Evolutionary conservation across 1,284 basidiomycete genomes (phyloP).

Genomic region (Tranzscheliella williamsii): DNA sequence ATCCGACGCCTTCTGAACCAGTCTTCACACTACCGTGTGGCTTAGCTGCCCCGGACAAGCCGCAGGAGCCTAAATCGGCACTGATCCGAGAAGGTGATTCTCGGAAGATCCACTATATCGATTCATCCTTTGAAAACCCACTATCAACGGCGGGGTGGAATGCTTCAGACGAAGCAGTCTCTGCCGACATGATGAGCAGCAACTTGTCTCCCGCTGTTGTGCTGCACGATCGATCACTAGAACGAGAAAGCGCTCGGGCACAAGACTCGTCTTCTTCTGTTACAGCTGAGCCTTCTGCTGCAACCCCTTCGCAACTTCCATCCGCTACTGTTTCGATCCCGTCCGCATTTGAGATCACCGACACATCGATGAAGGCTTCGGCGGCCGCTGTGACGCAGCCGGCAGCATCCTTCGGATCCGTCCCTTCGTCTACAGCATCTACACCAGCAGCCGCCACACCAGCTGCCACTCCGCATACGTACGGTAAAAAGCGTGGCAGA

Average conservation of each 20-base stretch:
- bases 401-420: neutral
- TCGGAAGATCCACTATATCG: slow-evolving; percentile 35
- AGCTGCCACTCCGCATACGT: slow-evolving; percentile 14
- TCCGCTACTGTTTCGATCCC: neutral
- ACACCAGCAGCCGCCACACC: slow-evolving; percentile 9
- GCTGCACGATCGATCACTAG: too few species aligned
- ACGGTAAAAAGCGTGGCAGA: slow-evolving; percentile 20
- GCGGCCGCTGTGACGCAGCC: neutral
- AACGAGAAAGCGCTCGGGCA: too few species aligned
- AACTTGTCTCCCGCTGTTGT: neutral
- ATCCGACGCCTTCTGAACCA: slow-evolving; percentile 25
- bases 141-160: neutral
- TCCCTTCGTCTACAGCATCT: neutral
- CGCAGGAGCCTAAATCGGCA: too few species aligned
- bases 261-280: too few species aligned
- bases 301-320: neutral
- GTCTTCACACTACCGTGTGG: too few species aligned
- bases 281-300: too few species aligned
- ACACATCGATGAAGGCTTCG: too few species aligned
- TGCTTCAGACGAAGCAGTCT: too few species aligned
- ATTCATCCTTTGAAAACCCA: neutral
- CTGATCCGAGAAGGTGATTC: too few species aligned
- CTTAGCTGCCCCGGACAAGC: too few species aligned
- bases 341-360: too few species aligned
- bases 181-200: neutral